Evolutionary conservation across 1,284 basidiomycete species (phyloP).

Genomic region (Meira nashicola): DNA sequence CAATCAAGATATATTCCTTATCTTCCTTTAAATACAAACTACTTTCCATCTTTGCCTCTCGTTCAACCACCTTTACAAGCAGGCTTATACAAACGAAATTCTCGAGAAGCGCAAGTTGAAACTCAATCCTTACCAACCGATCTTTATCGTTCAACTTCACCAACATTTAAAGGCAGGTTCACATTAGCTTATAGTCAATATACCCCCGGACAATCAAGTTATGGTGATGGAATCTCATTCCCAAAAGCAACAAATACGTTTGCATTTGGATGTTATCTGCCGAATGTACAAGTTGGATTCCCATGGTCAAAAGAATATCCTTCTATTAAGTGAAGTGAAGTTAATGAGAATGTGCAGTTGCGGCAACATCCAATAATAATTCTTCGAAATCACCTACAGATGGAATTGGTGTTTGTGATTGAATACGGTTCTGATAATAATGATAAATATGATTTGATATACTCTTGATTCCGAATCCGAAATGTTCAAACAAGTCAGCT

Average conservation of each 20-base stretch:
- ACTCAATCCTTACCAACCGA: neutral
- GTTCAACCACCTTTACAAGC: neutral
- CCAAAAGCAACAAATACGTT: neutral
- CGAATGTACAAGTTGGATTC: neutral
- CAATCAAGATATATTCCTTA: neutral
- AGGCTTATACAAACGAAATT: neutral
- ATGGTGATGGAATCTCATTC: neutral
- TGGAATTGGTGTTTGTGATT: neutral
- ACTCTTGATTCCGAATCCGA: constrained; percentile 58
- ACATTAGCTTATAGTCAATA: neutral
- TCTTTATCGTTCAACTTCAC: neutral
- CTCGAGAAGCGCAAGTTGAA: neutral
- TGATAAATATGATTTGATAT: constrained; percentile 78
- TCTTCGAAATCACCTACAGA: neutral
- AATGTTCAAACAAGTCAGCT: constrained; percentile 69
- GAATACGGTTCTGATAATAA: constrained; percentile 71
- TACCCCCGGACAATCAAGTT: neutral
- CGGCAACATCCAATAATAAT: neutral
- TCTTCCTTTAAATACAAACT: neutral
- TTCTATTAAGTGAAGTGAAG: too few relatives aligned
- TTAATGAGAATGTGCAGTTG: too few relatives aligned
- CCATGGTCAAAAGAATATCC: neutral
- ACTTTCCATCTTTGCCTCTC: neutral
- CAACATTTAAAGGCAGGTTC: neutral
- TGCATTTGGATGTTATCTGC: neutral